Conservation (phyloP, 106 monocot genomes). For the Chionographis japonica region DNA sequence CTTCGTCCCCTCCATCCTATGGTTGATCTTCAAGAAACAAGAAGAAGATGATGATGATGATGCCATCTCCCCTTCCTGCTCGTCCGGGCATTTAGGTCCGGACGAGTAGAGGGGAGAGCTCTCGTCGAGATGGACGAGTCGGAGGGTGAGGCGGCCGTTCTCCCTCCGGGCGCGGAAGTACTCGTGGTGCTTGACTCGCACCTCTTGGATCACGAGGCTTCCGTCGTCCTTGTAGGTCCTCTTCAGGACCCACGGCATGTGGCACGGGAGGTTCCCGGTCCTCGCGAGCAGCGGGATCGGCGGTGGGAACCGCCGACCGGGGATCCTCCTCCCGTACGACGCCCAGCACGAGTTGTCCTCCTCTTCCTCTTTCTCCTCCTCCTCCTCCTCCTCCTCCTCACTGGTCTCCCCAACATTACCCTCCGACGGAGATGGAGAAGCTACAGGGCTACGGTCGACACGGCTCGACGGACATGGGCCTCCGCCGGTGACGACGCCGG, state of each 20-base stretch:
- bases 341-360: slow-evolving; percentile 16
- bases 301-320: slow-evolving; percentile 8
- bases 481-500: background rate
- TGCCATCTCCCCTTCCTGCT: too few species aligned
- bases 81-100: too few species aligned
- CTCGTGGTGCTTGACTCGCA: slow-evolving; percentile 9
- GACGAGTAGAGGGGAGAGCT: background rate
- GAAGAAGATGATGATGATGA: too few species aligned
- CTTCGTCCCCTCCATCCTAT: too few species aligned
- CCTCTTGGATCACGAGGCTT: slow-evolving; percentile 9
- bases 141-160: slow-evolving; percentile 8
- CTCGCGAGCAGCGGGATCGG: slow-evolving; percentile 10
- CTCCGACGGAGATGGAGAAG: background rate
- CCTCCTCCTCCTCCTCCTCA: background rate
- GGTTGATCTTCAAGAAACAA: too few species aligned
- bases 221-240: background rate
- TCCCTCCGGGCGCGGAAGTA: slow-evolving; percentile 3
- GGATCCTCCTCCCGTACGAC: slow-evolving; percentile 11
- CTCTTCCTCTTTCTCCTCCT: background rate
- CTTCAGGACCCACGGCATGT: slow-evolving; percentile 12
- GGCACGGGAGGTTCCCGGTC: slow-evolving; percentile 5
- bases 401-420: background rate
- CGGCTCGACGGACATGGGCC: too few species aligned
- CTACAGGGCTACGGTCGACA: too few species aligned
- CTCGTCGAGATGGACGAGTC: slow-evolving; percentile 6